phyloP scores from a whole-genome alignment of 2,329 filamentous ascomycete genomes.

The Cladosporium sp. region DNA sequence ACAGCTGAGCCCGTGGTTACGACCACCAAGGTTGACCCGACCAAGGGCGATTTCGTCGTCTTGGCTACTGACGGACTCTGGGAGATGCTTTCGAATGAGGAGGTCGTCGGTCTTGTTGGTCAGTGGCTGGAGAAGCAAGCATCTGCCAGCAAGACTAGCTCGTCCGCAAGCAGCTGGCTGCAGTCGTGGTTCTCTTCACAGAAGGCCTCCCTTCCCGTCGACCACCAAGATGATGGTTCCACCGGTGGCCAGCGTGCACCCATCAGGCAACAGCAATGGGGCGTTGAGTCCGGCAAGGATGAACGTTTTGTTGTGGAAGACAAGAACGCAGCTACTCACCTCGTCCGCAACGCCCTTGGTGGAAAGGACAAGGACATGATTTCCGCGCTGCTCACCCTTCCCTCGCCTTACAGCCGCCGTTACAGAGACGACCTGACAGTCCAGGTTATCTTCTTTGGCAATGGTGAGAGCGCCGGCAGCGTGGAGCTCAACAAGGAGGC shows the following conservation, averaged over 20 bases:
- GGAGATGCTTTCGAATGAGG: slow-evolving; percentile 99
- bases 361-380: slow-evolving; percentile 92
- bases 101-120: slow-evolving; percentile 92
- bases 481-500: slow-evolving; percentile 84
- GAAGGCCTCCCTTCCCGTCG: slow-evolving; percentile 62
- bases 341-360: slow-evolving; percentile 90
- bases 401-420: slow-evolving; percentile 82
- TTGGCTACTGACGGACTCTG: slow-evolving; percentile 95
- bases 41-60: slow-evolving; percentile 89
- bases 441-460: slow-evolving; percentile 96
- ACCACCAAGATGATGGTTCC: slow-evolving; percentile 50
- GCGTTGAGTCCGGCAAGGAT: slow-evolving; percentile 66
- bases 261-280: slow-evolving; percentile 87
- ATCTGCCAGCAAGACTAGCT: slow-evolving; percentile 26
- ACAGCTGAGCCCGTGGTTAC: slow-evolving; percentile 94
- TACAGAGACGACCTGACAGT: slow-evolving; percentile 96
- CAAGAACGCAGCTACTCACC: slow-evolving; percentile 91
- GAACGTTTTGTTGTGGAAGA: slow-evolving; percentile 91
- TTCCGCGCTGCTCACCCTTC: slow-evolving; percentile 83
- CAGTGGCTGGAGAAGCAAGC: slow-evolving; percentile 88
- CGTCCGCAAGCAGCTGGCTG: slow-evolving; percentile 55
- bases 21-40: slow-evolving; percentile 83
- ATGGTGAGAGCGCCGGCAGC: slow-evolving; percentile 68
- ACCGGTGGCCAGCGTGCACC: slow-evolving; percentile 73
- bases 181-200: slow-evolving; percentile 61